Conservation (phyloP, 225 moss, liverwort and hornwort species). For the Ulota crispa region DNA sequence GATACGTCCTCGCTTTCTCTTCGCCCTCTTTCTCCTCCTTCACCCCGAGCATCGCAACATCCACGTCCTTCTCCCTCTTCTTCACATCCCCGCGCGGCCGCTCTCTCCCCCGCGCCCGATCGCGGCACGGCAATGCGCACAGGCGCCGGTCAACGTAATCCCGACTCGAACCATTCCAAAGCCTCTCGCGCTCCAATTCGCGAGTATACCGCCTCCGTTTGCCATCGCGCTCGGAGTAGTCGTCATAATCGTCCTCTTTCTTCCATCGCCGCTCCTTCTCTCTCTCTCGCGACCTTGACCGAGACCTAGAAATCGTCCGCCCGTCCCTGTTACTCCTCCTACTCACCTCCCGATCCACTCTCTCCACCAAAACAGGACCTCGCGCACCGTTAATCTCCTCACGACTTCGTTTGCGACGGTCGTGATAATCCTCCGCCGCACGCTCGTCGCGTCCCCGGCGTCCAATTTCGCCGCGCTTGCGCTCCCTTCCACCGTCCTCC, state of each 20-base stretch:
- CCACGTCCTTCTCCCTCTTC: conserved; percentile 47
- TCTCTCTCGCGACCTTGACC: conserved; percentile 20
- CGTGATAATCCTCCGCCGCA: neutral
- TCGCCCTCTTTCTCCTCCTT: conserved; percentile 73
- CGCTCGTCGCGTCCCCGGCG: neutral
- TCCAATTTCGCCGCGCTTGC: conserved; percentile 17
- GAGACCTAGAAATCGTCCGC: conserved; percentile 28
- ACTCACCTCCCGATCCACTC: conserved; percentile 15
- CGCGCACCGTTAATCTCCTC: conserved; percentile 19
- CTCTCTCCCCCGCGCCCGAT: conserved; percentile 50
- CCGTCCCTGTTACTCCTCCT: conserved; percentile 9
- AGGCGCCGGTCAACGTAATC: conserved; percentile 32
- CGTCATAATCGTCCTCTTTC: conserved; percentile 26
- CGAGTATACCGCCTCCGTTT: conserved; percentile 44
- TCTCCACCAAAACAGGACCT: neutral
- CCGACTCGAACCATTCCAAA: conserved; percentile 34
- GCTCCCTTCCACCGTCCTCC: conserved; percentile 14
- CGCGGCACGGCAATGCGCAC: conserved; percentile 43
- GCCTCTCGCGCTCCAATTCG: conserved; percentile 38
- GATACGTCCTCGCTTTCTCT: conserved; percentile 93
- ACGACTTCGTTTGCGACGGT: conserved; percentile 24
- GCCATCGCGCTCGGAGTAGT: conserved; percentile 29
- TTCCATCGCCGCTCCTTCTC: conserved; percentile 32
- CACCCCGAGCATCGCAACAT: conserved; percentile 17
- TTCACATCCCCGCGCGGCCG: conserved; percentile 26